A percentile compares a stretch with the other conserved stretches of the same genome.
Conservation (phyloP, 306 rosid genomes). For the Ochetophila trinervis region DNA sequence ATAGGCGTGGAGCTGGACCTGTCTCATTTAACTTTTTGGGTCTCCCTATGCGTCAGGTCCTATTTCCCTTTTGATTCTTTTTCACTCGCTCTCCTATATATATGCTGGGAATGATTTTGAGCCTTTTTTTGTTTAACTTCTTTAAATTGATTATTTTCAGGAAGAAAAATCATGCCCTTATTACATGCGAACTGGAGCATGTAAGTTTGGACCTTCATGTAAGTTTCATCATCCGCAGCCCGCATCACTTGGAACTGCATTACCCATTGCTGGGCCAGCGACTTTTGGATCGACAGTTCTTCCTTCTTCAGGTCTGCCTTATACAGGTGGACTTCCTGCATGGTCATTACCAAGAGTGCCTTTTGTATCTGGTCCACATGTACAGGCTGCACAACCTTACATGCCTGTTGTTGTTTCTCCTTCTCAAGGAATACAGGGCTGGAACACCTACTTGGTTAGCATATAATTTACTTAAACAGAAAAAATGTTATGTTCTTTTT, state of each 20-base stretch:
- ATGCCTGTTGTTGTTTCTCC: constrained; percentile 67
- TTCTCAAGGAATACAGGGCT: constrained; percentile 61
- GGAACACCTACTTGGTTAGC: constrained; percentile 90
- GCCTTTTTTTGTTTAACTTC: not conserved
- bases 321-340: constrained; percentile 57
- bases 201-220: constrained; percentile 95
- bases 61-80: constrained; percentile 3
- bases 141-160: constrained; percentile 32
- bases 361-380: constrained; percentile 48
- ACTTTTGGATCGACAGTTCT: constrained; percentile 43
- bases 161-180: constrained; percentile 86
- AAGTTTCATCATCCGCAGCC: constrained; percentile 92
- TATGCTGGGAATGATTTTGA: not conserved
- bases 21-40: constrained; percentile 72
- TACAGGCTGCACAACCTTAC: constrained; percentile 58
- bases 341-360: constrained; percentile 74
- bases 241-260: constrained; percentile 42
- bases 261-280: constrained; percentile 47
- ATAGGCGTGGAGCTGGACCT: constrained; percentile 93
- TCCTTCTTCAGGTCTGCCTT: constrained; percentile 61
- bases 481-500: not conserved
- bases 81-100: not conserved
- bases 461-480: not conserved
- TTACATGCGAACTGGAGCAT: constrained; percentile 80
- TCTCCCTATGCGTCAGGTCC: constrained; percentile 90